Base-by-base conservation (phyloP, 2,329 filamentous ascomycete genomes). In the Colletotrichum salicis region DNA sequence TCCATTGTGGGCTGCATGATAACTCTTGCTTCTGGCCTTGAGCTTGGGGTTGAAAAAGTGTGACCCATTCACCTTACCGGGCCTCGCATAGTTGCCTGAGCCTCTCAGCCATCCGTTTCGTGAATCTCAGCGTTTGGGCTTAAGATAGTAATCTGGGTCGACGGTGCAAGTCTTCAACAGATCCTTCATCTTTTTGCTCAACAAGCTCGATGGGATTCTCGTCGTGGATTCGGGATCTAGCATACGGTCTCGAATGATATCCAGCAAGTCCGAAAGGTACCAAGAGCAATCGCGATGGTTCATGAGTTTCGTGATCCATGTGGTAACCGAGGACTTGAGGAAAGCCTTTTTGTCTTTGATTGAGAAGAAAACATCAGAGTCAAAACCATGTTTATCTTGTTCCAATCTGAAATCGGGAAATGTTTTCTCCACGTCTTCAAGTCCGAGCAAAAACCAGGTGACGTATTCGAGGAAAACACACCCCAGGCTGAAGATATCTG, bases 391-490 rank as follows among this genome's bases (percentile, higher is more conserved):
- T 4, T 63, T 63, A 45, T 71, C 69, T 31, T 27, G 60, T 33
- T 70, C 70, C 0, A 41, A 19, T 11, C 76, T 71, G 1, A 6
- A 7, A 0, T 57, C 19, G 0, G 74, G 57, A 15, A 78, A 78
- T 1, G 6, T 35, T 0, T 76, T 45, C 10, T 66, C 45, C 0
- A 78, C 71, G 4, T 61, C 58, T 1, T 77, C 57, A 1, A 64
- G 52, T 1, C 79, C 81, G 13, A 64, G 31, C 2, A 83, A 2
- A 8, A 79, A 72, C 80, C 80, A 83, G 1, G 80, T 82, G n/a
- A 78, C 71, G 5, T 81, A 78, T 63, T 84, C 82, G 1, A 84
- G 71, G 31, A 77, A 80, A 0, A 83, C 70, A 54, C 81, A 83
- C 0, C 80, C 81, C 4, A 83, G 74, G 33, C 77, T 80, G 76